Percentiles rank a stretch among this genome's conserved stretches.
Evolutionary conservation across 1,139 yeast species (phyloP).

Genomic region (Pichia cactophila): DNA sequence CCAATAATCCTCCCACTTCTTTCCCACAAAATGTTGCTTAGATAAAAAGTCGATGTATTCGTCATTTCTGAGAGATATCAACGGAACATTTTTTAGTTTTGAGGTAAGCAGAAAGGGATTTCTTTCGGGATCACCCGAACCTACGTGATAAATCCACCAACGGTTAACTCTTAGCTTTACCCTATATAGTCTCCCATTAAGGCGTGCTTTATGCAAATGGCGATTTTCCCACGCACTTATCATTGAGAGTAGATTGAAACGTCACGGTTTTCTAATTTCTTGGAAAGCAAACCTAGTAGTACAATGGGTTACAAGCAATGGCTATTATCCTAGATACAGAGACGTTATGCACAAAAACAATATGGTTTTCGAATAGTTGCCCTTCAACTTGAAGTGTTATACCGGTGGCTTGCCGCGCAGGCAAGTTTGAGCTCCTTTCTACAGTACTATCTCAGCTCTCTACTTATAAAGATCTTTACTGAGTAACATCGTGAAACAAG

Average conservation of each 20-base stretch:
- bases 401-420: not conserved
- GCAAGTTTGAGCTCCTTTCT: too few species aligned
- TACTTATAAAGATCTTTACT: too few species aligned
- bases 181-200: conserved; percentile 19
- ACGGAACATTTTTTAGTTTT: conserved; percentile 32
- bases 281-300: too few species aligned
- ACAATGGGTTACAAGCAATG: not conserved
- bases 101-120: conserved; percentile 36
- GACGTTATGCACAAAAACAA: not conserved
- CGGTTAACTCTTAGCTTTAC: conserved; percentile 34
- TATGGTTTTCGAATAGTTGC: not conserved
- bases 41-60: conserved; percentile 16
- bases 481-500: too few species aligned
- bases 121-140: conserved; percentile 21
- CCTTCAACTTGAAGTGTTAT: not conserved
- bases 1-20: conserved; percentile 5
- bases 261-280: too few species aligned
- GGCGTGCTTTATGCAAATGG: not conserved
- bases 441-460: too few species aligned
- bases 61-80: conserved; percentile 30
- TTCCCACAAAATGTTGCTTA: not conserved
- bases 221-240: conserved; percentile 5
- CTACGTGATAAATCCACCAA: conserved; percentile 34
- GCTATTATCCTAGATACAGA: not conserved
- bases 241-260: conserved; percentile 1